Conservation (phyloP, 2,329 filamentous ascomycete species). For the Aspergillus tanneri region DNA sequence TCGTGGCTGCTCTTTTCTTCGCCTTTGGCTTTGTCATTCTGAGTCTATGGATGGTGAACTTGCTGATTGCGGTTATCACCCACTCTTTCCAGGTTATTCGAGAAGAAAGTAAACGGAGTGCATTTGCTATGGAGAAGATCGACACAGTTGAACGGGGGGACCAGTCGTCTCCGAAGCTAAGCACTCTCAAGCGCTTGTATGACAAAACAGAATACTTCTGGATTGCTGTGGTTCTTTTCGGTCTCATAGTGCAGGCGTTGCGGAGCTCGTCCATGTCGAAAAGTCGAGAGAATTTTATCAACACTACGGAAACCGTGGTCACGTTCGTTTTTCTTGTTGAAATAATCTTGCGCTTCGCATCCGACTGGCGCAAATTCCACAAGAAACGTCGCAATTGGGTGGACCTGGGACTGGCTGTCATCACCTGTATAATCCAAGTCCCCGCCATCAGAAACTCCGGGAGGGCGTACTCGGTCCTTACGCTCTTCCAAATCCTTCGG, state of each 20-base stretch:
- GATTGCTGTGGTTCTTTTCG: slow-evolving; percentile 76
- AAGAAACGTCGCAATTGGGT: slow-evolving; percentile 71
- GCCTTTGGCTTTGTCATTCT: slow-evolving; percentile 77
- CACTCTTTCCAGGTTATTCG: slow-evolving; percentile 98
- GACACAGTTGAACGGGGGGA: slow-evolving; percentile 47
- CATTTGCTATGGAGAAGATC: slow-evolving; percentile 76
- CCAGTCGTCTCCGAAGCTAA: slow-evolving; percentile 30
- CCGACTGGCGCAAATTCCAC: slow-evolving; percentile 80
- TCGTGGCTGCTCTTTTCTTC: slow-evolving; percentile 77
- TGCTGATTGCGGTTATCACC: slow-evolving; percentile 93
- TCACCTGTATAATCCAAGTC: slow-evolving; percentile 81
- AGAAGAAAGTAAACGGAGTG: slow-evolving; percentile 91
- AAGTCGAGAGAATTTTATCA: slow-evolving; percentile 62
- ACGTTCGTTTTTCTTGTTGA: slow-evolving; percentile 78
- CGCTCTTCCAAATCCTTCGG: slow-evolving; percentile 87
- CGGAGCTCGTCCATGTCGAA: slow-evolving; percentile 74
- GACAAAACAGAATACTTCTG: slow-evolving; percentile 73
- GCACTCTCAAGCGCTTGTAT: slow-evolving; percentile 67
- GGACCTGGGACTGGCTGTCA: slow-evolving; percentile 75
- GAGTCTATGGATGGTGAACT: slow-evolving; percentile 93
- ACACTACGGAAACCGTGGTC: slow-evolving; percentile 69
- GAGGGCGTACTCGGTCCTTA: slow-evolving; percentile 79
- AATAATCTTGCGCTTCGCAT: slow-evolving; percentile 73
- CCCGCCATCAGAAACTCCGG: slow-evolving; percentile 73
- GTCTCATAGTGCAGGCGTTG: slow-evolving; percentile 73